Evolutionary conservation across 2,329 filamentous ascomycete species (phyloP).

Genomic region (Neofusicoccum kwambonambiense): DNA sequence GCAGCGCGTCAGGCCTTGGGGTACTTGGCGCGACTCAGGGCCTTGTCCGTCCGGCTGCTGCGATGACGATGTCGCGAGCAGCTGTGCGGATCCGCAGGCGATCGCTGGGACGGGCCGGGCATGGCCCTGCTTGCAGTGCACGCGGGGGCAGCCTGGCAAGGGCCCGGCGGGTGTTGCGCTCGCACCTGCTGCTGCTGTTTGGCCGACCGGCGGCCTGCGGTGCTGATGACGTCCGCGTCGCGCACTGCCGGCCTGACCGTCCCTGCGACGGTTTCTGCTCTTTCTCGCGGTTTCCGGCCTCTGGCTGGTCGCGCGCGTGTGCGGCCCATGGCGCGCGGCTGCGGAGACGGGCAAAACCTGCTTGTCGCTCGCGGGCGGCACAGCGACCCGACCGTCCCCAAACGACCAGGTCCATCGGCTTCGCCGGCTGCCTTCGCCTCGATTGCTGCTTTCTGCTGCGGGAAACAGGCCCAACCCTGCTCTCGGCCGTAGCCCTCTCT

Average conservation of each 20-base stretch:
- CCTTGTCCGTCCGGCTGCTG: not conserved
- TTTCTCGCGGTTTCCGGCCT: no score
- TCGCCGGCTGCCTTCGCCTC: conserved; percentile 6
- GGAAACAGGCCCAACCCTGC: not conserved
- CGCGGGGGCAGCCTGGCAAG: not conserved
- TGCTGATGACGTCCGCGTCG: not conserved
- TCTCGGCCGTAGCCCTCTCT: not conserved
- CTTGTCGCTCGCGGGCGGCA: not conserved
- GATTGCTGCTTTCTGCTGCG: not conserved
- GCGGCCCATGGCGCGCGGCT: no score
- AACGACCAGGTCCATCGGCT: not conserved
- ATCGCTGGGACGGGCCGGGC: conserved; percentile 13
- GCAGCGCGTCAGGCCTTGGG: no score
- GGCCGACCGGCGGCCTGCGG: not conserved
- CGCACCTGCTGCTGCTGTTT: not conserved
- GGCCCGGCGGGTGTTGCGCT: not conserved
- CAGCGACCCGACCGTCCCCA: not conserved
- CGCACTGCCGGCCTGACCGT: no score
- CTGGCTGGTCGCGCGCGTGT: no score
- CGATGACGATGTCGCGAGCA: no score
- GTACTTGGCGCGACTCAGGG: not conserved
- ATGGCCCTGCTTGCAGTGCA: not conserved
- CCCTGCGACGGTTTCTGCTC: no score
- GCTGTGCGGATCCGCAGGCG: conserved; percentile 7
- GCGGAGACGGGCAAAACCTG: not conserved